Evolutionary conservation across 176 grass and related monocot species (phyloP).

Genomic region (Hordeum marinum): DNA sequence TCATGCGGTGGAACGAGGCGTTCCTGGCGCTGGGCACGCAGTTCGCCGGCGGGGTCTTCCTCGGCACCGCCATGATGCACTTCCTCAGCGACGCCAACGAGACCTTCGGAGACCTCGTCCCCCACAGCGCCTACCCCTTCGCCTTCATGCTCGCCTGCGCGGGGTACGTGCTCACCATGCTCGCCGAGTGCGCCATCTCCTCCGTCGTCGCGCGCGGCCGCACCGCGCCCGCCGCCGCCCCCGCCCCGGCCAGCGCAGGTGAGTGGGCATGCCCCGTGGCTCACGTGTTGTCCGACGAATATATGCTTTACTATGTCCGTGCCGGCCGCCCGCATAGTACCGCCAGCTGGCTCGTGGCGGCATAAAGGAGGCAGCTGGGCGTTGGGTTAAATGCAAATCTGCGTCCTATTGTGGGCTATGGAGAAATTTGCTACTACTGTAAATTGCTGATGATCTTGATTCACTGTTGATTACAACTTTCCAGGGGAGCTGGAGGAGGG

Average conservation of each 20-base stretch:
- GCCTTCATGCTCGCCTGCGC: conserved; percentile 86
- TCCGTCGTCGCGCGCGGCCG: conserved; percentile 49
- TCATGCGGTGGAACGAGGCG: conserved; percentile 82
- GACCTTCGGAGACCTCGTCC: conserved; percentile 62
- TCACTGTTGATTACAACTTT: neutral
- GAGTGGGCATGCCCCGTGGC: neutral
- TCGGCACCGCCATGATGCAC: conserved; percentile 89
- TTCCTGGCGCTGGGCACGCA: conserved; percentile 83
- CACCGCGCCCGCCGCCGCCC: neutral
- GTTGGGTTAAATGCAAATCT: conserved; percentile 2
- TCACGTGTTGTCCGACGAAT: neutral
- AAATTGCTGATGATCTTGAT: no score
- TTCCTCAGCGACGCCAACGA: conserved; percentile 85
- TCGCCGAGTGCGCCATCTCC: conserved; percentile 66
- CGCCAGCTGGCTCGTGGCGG: no score
- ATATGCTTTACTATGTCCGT: no score
- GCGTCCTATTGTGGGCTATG: no score
- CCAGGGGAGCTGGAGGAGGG: conserved; percentile 25
- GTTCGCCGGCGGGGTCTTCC: conserved; percentile 89
- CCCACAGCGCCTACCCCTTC: conserved; percentile 53
- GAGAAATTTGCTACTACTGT: no score
- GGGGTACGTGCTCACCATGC: conserved; percentile 62
- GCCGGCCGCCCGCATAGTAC: neutral
- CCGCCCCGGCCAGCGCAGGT: conserved; percentile 8
- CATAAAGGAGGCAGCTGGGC: neutral